A percentile compares a stretch with the other conserved stretches of the same genome.
Evolutionary conservation across 2,329 filamentous ascomycete genomes (phyloP).

Genomic region (Sarocladiaceae sp.): DNA sequence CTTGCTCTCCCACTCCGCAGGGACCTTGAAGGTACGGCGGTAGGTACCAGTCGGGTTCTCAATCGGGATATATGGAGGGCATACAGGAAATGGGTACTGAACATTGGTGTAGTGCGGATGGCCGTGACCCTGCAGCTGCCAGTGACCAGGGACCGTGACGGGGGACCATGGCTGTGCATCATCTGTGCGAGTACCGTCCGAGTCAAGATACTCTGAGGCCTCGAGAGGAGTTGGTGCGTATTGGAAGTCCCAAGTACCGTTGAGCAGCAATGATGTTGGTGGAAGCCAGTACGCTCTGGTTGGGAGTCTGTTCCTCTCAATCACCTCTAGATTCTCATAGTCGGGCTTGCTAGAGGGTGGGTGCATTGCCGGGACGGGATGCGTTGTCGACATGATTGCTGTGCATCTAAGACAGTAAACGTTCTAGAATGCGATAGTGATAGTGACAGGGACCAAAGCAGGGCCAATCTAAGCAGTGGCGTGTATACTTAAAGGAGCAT

Average conservation of each 20-base stretch:
- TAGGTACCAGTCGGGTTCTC: conserved; percentile 63
- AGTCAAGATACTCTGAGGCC: conserved; percentile 12
- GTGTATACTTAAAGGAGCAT: too few relatives aligned
- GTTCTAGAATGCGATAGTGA: too few relatives aligned
- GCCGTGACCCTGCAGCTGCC: conserved; percentile 65
- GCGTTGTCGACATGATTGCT: background rate
- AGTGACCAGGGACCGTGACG: conserved; percentile 57
- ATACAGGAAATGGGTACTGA: conserved; percentile 58
- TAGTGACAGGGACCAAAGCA: too few relatives aligned
- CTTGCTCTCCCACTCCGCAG: conserved; percentile 34
- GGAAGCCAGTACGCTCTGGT: conserved; percentile 12
- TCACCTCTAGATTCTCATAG: conserved; percentile 13
- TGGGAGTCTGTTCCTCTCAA: conserved; percentile 15
- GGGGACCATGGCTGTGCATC: conserved; percentile 18
- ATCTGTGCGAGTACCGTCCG: background rate
- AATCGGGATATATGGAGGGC: conserved; percentile 54
- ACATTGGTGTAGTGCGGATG: conserved; percentile 64
- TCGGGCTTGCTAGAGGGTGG: conserved; percentile 22
- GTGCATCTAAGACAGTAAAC: background rate
- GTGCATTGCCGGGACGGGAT: background rate
- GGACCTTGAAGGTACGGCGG: conserved; percentile 47
- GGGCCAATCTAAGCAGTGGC: too few relatives aligned
- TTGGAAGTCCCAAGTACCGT: conserved; percentile 32
- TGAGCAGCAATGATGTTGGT: conserved; percentile 22
- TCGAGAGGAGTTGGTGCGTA: conserved; percentile 31